These are phyloP conservation scores for Coniosporium tulheliwenetii DNA, from an alignment of 2,329 filamentous ascomycete species.

Conservation along the genomic window DNA sequence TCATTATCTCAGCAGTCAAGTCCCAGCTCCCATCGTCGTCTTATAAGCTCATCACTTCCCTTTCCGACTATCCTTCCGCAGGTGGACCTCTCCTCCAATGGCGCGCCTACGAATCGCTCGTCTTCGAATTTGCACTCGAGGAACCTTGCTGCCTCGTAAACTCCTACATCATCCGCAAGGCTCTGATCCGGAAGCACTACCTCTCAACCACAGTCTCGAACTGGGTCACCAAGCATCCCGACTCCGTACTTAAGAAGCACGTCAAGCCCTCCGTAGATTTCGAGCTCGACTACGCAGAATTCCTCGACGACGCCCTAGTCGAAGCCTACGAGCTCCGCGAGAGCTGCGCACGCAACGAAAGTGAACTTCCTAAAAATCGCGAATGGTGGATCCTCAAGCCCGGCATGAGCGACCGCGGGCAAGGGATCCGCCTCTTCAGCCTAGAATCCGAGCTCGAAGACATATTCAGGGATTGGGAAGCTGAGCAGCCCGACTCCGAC, in stretches of 20 bases:
- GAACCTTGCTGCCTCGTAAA: slow-evolving; percentile 59
- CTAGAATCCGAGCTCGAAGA: slow-evolving; percentile 67
- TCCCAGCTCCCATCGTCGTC: slow-evolving; percentile 39
- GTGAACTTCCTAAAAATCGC: slow-evolving; percentile 21
- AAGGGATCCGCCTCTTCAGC: slow-evolving; percentile 81
- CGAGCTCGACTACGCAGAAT: slow-evolving; percentile 93
- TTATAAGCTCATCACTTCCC: slow-evolving; percentile 39
- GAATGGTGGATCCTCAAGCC: slow-evolving; percentile 99
- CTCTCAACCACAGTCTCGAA: slow-evolving; percentile 68
- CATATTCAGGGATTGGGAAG: slow-evolving; percentile 90
- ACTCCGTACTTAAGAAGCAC: slow-evolving; percentile 50
- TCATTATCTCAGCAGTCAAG: slow-evolving; percentile 60
- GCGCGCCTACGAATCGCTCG: slow-evolving; percentile 70
- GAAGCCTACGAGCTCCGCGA: slow-evolving; percentile 80
- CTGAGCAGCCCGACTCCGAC: slow-evolving; percentile 46
- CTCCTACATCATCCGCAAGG: slow-evolving; percentile 90
- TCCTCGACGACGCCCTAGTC: slow-evolving; percentile 80
- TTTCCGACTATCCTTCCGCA: slow-evolving; percentile 30
- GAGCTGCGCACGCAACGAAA: slow-evolving; percentile 56
- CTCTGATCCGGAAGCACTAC: slow-evolving; percentile 91
- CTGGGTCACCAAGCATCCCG: slow-evolving; percentile 74
- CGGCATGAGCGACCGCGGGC: slow-evolving; percentile 90
- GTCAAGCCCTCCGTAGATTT: slow-evolving; percentile 72
- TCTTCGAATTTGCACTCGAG: slow-evolving; percentile 59
- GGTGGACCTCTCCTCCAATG: slow-evolving; percentile 54